Percentiles rank a stretch among this genome's conserved stretches.
phyloP scores from a whole-genome alignment of 1,284 basidiomycete genomes.

The Ceraceosorus guamensis region DNA sequence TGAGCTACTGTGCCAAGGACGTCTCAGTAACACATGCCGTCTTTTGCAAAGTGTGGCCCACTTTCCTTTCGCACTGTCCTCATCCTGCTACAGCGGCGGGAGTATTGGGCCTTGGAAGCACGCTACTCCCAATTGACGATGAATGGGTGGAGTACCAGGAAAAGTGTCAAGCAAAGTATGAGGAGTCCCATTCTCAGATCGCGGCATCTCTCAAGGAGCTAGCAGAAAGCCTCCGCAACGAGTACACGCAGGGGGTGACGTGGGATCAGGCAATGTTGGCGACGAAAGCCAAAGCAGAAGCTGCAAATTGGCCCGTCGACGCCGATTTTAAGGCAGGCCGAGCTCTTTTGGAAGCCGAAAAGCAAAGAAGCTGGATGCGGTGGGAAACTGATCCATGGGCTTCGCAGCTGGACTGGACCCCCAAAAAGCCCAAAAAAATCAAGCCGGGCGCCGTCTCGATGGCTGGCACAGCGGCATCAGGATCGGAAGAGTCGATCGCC shows the following conservation, averaged over 20 bases:
- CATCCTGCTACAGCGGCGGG: slow-evolving; percentile 91
- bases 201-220: slow-evolving; percentile 62
- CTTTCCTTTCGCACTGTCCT: slow-evolving; percentile 75
- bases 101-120: slow-evolving; percentile 81
- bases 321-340: slow-evolving; percentile 15
- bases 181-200: slow-evolving; percentile 67
- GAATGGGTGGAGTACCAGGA: slow-evolving; percentile 76
- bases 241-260: slow-evolving; percentile 22
- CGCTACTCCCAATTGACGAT: slow-evolving; percentile 82
- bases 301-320: slow-evolving; percentile 3
- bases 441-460: slow-evolving; percentile 3
- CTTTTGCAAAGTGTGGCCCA: slow-evolving; percentile 70
- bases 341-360: too few relatives aligned
- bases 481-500: slow-evolving; percentile 7
- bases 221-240: slow-evolving; percentile 55
- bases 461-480: too few relatives aligned
- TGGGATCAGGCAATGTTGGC: slow-evolving; percentile 42
- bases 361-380: slow-evolving; percentile 19
- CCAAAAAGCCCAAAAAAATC: slow-evolving; percentile 65
- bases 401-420: slow-evolving; percentile 88
- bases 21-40: slow-evolving; percentile 79
- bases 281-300: slow-evolving; percentile 25
- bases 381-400: slow-evolving; percentile 80
- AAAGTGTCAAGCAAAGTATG: slow-evolving; percentile 70
- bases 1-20: slow-evolving; percentile 82